Evolutionary conservation across 768 basidiomycete species (phyloP).

Genomic region (Pholiota conissans): DNA sequence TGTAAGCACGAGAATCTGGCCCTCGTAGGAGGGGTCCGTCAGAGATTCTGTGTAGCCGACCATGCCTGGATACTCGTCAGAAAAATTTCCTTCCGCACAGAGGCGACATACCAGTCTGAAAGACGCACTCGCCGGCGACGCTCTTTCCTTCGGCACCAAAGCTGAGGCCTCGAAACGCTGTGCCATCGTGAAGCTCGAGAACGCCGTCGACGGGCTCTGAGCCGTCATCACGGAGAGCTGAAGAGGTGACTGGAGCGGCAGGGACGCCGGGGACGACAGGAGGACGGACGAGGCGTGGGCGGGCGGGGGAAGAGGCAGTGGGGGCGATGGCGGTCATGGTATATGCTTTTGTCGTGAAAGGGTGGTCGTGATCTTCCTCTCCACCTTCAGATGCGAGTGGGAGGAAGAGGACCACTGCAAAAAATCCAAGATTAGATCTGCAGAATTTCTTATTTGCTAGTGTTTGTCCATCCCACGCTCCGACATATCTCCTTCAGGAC

Average conservation of each 20-base stretch:
- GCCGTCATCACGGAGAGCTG: constrained; percentile 27
- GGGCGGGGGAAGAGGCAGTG: constrained; percentile 37
- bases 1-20: constrained; percentile 95
- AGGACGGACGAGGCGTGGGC: constrained; percentile 46
- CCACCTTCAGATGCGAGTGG: constrained; percentile 45
- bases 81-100: constrained; percentile 5
- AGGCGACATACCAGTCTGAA: constrained; percentile 87
- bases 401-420: constrained; percentile 53
- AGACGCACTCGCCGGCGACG: constrained; percentile 97
- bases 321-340: constrained; percentile 20
- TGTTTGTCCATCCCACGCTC: constrained; percentile 10
- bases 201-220: constrained; percentile 55
- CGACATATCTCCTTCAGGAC: neutral
- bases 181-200: constrained; percentile 88
- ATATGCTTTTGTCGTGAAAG: constrained; percentile 4
- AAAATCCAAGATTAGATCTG: constrained; percentile 33
- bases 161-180: constrained; percentile 84
- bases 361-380: constrained; percentile 41
- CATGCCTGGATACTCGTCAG: constrained; percentile 71
- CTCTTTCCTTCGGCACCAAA: constrained; percentile 93
- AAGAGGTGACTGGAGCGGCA: constrained; percentile 36
- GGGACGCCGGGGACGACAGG: constrained; percentile 36
- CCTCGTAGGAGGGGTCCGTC: constrained; percentile 98
- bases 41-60: constrained; percentile 98
- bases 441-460: constrained; percentile 36